phyloP scores from a whole-genome alignment of 2,329 filamentous ascomycete genomes.

The Parascedosporium putredinis region DNA sequence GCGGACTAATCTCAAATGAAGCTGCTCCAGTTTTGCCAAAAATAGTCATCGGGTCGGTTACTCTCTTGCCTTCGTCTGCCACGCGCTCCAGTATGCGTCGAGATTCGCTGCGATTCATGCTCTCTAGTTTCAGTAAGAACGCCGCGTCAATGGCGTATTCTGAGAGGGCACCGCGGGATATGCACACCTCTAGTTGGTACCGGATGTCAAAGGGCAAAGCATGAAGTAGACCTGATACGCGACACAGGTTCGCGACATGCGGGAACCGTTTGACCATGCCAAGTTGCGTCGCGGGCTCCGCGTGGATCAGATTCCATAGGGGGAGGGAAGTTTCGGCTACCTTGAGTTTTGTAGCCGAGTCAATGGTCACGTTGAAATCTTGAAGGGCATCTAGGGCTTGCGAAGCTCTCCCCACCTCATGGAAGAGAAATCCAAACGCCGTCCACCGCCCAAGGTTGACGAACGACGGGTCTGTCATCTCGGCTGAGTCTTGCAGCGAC shows the following conservation, averaged over 20 bases:
- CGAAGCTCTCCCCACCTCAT: slow-evolving; percentile 15
- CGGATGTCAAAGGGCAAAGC: slow-evolving; percentile 58
- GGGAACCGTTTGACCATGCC: neutral
- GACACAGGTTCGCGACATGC: too few relatives aligned
- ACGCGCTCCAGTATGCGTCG: slow-evolving; percentile 64
- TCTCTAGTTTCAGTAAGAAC: slow-evolving; percentile 45
- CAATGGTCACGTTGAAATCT: slow-evolving; percentile 61
- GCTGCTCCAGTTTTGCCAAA: too few relatives aligned
- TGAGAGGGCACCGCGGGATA: slow-evolving; percentile 68
- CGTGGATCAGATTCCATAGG: too few relatives aligned
- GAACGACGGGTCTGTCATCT: slow-evolving; percentile 18
- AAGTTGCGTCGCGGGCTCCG: neutral
- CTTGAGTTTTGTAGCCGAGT: slow-evolving; percentile 11
- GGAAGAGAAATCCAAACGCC: slow-evolving; percentile 37
- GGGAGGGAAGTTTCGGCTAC: too few relatives aligned
- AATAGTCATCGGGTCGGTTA: slow-evolving; percentile 62
- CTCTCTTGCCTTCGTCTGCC: slow-evolving; percentile 48
- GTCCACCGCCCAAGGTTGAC: slow-evolving; percentile 49
- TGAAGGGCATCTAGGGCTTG: slow-evolving; percentile 43
- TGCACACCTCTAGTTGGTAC: slow-evolving; percentile 87
- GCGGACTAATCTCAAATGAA: too few relatives aligned
- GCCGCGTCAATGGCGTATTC: slow-evolving; percentile 60
- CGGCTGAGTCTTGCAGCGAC: slow-evolving; percentile 25
- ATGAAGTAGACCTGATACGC: neutral
- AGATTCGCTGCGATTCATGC: slow-evolving; percentile 46